Conservation (phyloP, 495 filamentous ascomycete genomes). For the Aspergillus nanangensis region DNA sequence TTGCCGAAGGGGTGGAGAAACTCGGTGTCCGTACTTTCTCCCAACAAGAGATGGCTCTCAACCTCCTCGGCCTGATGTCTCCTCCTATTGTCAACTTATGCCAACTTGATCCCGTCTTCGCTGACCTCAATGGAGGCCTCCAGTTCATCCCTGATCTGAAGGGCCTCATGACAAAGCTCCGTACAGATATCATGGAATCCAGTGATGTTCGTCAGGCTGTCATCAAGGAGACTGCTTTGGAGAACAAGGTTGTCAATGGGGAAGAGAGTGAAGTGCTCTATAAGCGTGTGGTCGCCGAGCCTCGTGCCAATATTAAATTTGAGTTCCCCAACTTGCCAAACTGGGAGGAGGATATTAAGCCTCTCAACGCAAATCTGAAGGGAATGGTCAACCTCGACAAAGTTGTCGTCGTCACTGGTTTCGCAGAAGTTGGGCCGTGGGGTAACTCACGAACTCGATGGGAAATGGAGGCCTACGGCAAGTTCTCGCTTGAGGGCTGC, state of each 20-base stretch:
- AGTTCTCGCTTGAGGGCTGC: slow-evolving; percentile 96
- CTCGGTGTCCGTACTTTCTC: slow-evolving; percentile 98
- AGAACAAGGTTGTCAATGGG: slow-evolving; percentile 97
- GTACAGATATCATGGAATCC: slow-evolving; percentile 88
- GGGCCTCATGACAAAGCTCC: slow-evolving; percentile 81
- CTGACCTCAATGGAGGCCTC: slow-evolving; percentile 94
- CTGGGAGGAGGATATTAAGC: slow-evolving; percentile 87
- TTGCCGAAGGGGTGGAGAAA: slow-evolving; percentile 93
- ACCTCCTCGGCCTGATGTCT: slow-evolving; percentile 93
- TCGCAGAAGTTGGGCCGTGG: slow-evolving; percentile 95
- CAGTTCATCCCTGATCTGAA: slow-evolving; percentile 99
- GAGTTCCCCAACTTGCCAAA: slow-evolving; percentile 86
- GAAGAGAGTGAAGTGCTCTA: slow-evolving; percentile 89
- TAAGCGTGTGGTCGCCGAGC: slow-evolving; percentile 87
- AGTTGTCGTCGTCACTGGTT: slow-evolving; percentile 95
- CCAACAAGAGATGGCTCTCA: slow-evolving; percentile 99
- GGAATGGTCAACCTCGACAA: slow-evolving; percentile 99
- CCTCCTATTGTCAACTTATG: slow-evolving; percentile 92
- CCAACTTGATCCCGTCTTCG: slow-evolving; percentile 91
- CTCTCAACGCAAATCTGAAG: slow-evolving; percentile 79
- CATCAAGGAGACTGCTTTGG: slow-evolving; percentile 90
- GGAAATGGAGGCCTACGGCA: slow-evolving; percentile 97
- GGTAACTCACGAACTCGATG: slow-evolving; percentile 96
- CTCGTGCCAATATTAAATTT: slow-evolving; percentile 95
- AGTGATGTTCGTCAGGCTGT: slow-evolving; percentile 92